Percentiles rank a stretch among this genome's conserved stretches.
phyloP scores from a whole-genome alignment of 176 grass and related monocot genomes.

The Musa beccarii region DNA sequence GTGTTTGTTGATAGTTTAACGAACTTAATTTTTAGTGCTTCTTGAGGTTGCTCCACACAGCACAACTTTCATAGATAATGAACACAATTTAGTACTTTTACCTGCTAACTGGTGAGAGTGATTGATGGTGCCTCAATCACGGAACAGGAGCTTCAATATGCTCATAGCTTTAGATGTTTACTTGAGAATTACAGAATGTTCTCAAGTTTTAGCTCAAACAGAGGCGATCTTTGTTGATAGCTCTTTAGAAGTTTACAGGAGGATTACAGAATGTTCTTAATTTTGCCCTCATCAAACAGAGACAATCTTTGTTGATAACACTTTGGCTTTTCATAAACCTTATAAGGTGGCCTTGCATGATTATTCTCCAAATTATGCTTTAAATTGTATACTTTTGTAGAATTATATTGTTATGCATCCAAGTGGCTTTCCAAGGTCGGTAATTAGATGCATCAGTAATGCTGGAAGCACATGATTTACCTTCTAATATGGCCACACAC shows the following conservation, averaged over 20 bases:
- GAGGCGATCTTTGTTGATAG: neutral
- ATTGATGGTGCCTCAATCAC: neutral
- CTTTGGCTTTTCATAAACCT: neutral
- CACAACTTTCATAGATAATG: neutral
- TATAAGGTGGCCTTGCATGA: no score
- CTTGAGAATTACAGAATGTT: no score
- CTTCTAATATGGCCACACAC: no score
- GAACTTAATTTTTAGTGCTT: conserved; percentile 1
- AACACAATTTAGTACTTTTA: neutral
- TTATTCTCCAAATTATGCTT: no score
- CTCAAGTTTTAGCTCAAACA: neutral
- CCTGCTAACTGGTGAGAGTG: neutral
- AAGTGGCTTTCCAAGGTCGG: no score
- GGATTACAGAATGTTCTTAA: no score
- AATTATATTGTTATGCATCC: no score
- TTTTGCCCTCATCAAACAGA: neutral
- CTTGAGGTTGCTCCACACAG: no score
- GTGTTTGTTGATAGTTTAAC: neutral
- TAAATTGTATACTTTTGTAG: no score
- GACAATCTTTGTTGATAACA: neutral
- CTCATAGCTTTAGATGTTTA: neutral
- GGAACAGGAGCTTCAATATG: neutral
- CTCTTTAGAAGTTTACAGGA: neutral
- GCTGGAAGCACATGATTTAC: no score
- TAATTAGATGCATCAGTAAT: no score